These are phyloP conservation scores for Cladosporium halotolerans DNA, from an alignment of 2,329 filamentous ascomycete species.

Conservation along the genomic window DNA sequence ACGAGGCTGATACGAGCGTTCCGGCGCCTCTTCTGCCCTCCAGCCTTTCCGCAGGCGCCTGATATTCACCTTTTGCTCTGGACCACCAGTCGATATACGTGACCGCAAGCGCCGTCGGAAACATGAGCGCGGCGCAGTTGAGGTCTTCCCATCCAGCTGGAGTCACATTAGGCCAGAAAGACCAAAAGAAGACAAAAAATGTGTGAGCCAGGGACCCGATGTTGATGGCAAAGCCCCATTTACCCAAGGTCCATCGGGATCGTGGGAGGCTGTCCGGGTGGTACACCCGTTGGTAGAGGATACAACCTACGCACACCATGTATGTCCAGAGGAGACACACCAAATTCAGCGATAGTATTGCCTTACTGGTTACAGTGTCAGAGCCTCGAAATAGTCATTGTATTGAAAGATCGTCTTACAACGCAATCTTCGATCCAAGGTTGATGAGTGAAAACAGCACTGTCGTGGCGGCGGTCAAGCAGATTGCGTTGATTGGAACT, in stretches of 20 bases:
- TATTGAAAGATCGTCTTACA: conserved; percentile 23
- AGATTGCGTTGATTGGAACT: conserved; percentile 23
- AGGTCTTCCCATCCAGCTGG: conserved; percentile 34
- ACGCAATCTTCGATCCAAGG: conserved; percentile 21
- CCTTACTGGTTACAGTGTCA: conserved; percentile 20
- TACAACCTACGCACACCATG: conserved; percentile 35
- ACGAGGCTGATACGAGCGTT: too few relatives aligned
- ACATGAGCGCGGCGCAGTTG: conserved; percentile 44
- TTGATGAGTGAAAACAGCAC: conserved; percentile 24
- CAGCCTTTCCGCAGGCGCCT: too few relatives aligned
- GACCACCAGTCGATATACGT: too few relatives aligned
- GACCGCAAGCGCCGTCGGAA: background rate
- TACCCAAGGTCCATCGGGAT: conserved; percentile 35
- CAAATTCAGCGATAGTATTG: conserved; percentile 34
- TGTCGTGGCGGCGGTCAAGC: conserved; percentile 20
- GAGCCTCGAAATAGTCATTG: background rate
- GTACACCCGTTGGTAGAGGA: conserved; percentile 34
- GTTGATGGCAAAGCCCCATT: conserved; percentile 35
- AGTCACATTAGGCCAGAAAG: conserved; percentile 33
- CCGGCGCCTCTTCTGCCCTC: too few relatives aligned
- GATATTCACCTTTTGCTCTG: too few relatives aligned
- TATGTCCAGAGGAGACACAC: conserved; percentile 37
- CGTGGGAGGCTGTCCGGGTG: conserved; percentile 33
- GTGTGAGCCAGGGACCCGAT: conserved; percentile 31
- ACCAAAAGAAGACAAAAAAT: conserved; percentile 36